These are phyloP conservation scores for Chernovozyma aurita DNA, from an alignment of 1,139 yeast species.

Conservation along the genomic window DNA sequence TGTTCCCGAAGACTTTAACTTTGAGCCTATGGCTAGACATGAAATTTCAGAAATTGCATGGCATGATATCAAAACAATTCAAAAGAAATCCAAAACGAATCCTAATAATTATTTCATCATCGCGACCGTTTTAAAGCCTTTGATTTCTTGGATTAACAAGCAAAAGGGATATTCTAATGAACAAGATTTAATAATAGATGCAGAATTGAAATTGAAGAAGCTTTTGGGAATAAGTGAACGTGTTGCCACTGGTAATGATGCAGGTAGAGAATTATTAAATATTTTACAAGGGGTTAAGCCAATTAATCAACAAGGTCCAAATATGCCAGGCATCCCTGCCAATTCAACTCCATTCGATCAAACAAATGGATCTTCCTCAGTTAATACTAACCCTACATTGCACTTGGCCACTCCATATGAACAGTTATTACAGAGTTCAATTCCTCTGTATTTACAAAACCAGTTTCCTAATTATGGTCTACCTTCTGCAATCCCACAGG, in stretches of 20 bases:
- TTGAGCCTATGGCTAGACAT: constrained; percentile 78
- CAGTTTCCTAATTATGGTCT: constrained; percentile 23
- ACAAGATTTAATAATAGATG: constrained; percentile 49
- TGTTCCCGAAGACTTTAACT: constrained; percentile 71
- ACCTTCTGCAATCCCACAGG: constrained; percentile 11
- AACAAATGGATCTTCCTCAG: not conserved
- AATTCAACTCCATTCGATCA: too few species aligned
- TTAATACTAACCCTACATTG: not conserved
- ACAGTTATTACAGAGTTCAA: constrained; percentile 17
- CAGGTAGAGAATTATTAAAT: constrained; percentile 71
- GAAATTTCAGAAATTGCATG: constrained; percentile 65
- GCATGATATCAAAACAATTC: constrained; percentile 37
- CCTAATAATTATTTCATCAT: constrained; percentile 53
- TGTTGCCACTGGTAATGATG: constrained; percentile 36
- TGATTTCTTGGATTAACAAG: constrained; percentile 52
- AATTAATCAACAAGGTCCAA: not conserved
- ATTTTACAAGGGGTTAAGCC: constrained; percentile 50
- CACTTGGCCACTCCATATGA: constrained; percentile 4
- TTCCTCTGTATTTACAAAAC: constrained; percentile 28
- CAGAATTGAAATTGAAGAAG: constrained; percentile 60
- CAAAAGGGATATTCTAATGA: constrained; percentile 52
- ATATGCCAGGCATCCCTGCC: not conserved
- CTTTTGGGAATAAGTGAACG: constrained; percentile 45
- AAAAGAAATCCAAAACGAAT: constrained; percentile 35
- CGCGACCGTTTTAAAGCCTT: constrained; percentile 57